Percentiles rank a stretch among this genome's conserved stretches.
phyloP scores from a whole-genome alignment of 768 basidiomycete species.

The Dioszegia crocea region DNA sequence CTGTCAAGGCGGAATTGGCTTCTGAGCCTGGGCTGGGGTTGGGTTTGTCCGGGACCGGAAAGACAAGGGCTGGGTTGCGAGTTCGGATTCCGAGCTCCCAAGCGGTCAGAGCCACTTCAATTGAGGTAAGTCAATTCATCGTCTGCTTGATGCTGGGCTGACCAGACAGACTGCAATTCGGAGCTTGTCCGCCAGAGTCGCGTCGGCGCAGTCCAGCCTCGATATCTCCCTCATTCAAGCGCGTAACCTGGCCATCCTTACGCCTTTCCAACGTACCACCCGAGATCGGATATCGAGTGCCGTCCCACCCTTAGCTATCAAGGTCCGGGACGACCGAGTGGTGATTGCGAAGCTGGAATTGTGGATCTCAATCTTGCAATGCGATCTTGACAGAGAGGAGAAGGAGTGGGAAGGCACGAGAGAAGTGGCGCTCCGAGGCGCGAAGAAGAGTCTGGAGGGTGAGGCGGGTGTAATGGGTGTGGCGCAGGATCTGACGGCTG shows the following conservation, averaged over 20 bases:
- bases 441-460: constrained; percentile 59
- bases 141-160: background rate
- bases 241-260: constrained; percentile 75
- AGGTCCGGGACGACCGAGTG: constrained; percentile 64
- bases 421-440: constrained; percentile 67
- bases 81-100: constrained; percentile 11
- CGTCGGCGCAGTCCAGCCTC: constrained; percentile 58
- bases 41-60: background rate
- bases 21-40: constrained; percentile 48
- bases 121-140: constrained; percentile 28
- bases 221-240: constrained; percentile 66
- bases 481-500: background rate
- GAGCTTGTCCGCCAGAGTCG: constrained; percentile 62
- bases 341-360: constrained; percentile 70
- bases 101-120: constrained; percentile 23
- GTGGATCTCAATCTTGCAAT: constrained; percentile 67
- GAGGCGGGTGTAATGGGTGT: background rate
- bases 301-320: constrained; percentile 62
- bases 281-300: constrained; percentile 67
- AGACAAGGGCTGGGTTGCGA: background rate
- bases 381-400: constrained; percentile 69
- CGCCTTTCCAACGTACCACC: constrained; percentile 80
- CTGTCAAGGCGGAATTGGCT: constrained; percentile 78
- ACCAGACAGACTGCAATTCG: constrained; percentile 58
- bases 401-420: constrained; percentile 64